phyloP scores from a whole-genome alignment of 208 protist species.

The Leishmania braziliensis region DNA sequence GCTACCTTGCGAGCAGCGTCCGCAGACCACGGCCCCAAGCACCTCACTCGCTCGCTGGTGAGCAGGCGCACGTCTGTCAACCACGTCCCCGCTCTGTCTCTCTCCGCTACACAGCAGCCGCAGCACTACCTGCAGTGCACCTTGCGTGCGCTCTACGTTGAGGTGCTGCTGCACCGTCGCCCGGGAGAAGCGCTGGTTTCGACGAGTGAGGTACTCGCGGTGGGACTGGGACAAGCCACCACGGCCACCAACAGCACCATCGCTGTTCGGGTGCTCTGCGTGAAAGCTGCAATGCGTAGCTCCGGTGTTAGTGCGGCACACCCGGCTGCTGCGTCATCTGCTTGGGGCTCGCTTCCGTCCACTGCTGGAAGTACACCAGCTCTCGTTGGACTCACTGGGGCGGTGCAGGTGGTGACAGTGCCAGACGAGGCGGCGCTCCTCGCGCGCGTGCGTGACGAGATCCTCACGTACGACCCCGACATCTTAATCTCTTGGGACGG shows the following conservation, averaged over 20 bases:
- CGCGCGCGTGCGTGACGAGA: conserved; percentile 40
- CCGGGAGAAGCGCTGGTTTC: conserved; percentile 32
- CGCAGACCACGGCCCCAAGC: not conserved
- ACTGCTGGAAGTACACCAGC: not conserved
- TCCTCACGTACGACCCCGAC: conserved; percentile 65
- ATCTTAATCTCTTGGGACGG: conserved; percentile 82
- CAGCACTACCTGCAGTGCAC: conserved; percentile 35
- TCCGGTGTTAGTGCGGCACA: not conserved
- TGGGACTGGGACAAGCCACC: conserved; percentile 51
- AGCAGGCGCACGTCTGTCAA: conserved; percentile 5
- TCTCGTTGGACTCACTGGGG: conserved; percentile 19
- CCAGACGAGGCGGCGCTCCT: conserved; percentile 55
- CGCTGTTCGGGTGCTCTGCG: conserved; percentile 50
- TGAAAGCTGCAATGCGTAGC: conserved; percentile 12
- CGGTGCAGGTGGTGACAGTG: conserved; percentile 47
- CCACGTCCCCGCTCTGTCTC: conserved; percentile 11
- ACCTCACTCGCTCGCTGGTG: not conserved
- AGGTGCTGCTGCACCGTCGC: conserved; percentile 49
- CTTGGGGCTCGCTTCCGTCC: not conserved
- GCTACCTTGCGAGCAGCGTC: not conserved
- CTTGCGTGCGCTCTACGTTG: conserved; percentile 47
- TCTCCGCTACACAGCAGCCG: conserved; percentile 17
- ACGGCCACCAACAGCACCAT: conserved; percentile 25
- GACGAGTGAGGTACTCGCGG: conserved; percentile 49
- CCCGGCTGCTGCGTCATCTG: not conserved